phyloP scores from a whole-genome alignment of 768 basidiomycete species.

The Tylopilus balloui region DNA sequence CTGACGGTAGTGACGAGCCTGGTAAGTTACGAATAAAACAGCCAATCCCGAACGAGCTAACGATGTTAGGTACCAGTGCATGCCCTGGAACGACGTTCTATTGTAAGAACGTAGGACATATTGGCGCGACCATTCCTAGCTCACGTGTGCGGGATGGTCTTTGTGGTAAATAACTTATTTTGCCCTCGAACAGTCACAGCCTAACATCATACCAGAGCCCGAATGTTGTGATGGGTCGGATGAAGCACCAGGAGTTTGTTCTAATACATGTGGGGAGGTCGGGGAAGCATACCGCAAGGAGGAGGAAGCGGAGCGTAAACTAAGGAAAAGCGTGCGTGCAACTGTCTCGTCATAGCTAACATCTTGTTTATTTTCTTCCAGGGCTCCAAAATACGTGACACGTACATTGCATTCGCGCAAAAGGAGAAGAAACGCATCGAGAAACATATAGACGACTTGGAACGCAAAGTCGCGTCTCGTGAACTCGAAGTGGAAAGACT shows the following conservation, averaged over 20 bases:
- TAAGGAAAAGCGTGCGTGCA: conserved; percentile 67
- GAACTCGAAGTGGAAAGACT: conserved; percentile 72
- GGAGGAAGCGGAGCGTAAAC: conserved; percentile 68
- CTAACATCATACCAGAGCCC: conserved; percentile 51
- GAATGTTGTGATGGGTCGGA: conserved; percentile 97
- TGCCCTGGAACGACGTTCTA: conserved; percentile 75
- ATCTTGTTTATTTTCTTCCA: conserved; percentile 27
- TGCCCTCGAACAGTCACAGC: neutral
- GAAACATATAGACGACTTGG: conserved; percentile 47
- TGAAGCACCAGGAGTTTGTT: conserved; percentile 77
- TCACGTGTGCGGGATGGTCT: conserved; percentile 89
- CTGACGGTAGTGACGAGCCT: conserved; percentile 94
- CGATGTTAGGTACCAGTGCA: conserved; percentile 68
- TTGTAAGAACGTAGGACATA: conserved; percentile 85
- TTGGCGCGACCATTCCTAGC: conserved; percentile 72
- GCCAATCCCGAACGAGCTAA: conserved; percentile 7
- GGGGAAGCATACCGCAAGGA: conserved; percentile 67
- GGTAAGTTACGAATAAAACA: conserved; percentile 40
- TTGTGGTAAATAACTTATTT: conserved; percentile 61
- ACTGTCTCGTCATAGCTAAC: neutral
- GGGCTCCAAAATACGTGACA: conserved; percentile 88
- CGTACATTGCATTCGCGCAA: conserved; percentile 82
- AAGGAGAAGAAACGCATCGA: conserved; percentile 88
- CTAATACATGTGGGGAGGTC: conserved; percentile 69
- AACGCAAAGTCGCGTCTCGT: conserved; percentile 54